Conservation (phyloP, 768 basidiomycete genomes). For the Clavaria fumosa region DNA sequence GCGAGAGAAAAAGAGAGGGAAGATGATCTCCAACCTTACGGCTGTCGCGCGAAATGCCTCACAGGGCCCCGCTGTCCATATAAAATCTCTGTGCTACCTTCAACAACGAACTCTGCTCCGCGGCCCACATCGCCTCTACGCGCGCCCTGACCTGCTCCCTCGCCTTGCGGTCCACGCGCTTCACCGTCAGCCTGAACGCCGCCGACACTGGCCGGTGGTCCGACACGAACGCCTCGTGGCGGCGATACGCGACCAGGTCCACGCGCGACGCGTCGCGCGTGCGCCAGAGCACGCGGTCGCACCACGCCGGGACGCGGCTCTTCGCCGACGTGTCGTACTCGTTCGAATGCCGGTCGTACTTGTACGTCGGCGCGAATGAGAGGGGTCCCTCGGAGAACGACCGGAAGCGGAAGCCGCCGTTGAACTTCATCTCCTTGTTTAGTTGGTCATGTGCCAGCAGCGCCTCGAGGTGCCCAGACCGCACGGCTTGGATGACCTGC, state of each 20-base stretch:
- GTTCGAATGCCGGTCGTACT: constrained; percentile 69
- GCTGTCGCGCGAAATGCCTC: no score
- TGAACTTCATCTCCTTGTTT: constrained; percentile 72
- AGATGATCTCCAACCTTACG: no score
- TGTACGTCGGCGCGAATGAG: constrained; percentile 83
- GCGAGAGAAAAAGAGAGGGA: no score
- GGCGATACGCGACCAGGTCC: constrained; percentile 48
- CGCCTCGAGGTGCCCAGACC: constrained; percentile 44
- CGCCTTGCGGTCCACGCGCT: constrained; percentile 45
- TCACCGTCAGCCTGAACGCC: constrained; percentile 58
- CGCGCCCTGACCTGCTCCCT: constrained; percentile 41
- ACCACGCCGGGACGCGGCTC: constrained; percentile 85
- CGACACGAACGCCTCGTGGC: constrained; percentile 79
- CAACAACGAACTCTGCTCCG: constrained; percentile 28
- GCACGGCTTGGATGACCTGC: constrained; percentile 53
- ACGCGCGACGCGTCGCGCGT: constrained; percentile 42
- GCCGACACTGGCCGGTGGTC: constrained; percentile 87
- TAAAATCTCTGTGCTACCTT: constrained; percentile 28
- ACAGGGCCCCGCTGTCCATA: no score
- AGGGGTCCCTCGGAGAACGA: constrained; percentile 72
- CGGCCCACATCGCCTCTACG: constrained; percentile 41
- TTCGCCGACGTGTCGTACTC: constrained; percentile 87
- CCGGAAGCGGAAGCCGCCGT: constrained; percentile 77
- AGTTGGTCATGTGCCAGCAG: constrained; percentile 79
- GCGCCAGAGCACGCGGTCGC: constrained; percentile 83